Evolutionary conservation across 2,329 filamentous ascomycete species (phyloP), one percentile per base, ranked within the genome.

Genomic region (Hansfordia pulvinata): DNA sequence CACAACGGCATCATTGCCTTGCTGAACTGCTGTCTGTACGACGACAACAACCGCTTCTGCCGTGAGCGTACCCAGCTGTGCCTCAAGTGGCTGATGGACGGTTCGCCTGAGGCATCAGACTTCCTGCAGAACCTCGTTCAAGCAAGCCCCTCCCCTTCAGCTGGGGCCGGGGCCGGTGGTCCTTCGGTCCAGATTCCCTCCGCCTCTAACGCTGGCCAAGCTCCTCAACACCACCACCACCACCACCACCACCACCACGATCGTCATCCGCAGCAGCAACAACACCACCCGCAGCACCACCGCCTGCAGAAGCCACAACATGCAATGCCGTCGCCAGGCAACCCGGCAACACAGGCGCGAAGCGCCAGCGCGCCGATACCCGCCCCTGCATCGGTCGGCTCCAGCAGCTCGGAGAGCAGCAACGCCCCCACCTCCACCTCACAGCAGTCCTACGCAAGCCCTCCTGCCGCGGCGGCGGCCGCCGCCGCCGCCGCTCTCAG

Each of bases 31-130:
- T 94, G 85, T 41, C 70, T 76, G 17, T 90, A 90, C 46, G 88
- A 96, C 46, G 84, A 88, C 39, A 75, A 93, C 53, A 94, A 94
- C 44, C 84, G 85, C 1, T 94, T 88, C 46, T 86, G 93, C 35
- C 83, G 88, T 42, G 88, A 96, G 50, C 81, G 86, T 36, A 82
- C 84, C 3, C 83, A 86, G 26, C 76, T 93, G 47, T 86, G 81
- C 38, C 64, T 92, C n/a, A 86, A 88, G 46, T 92, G 75, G 67
- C 60, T 81, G 5, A 69, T 82, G 54, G 77, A 82, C 39, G 78
- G 77, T 9, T 83, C 76, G 33, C 68, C 76, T 17, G 76, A 76
- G 30, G 82, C 81, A 10, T 77, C 79, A 35, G 64, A 70, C 17
- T 78, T 80, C 39, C 71, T 86, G 27, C 64, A 74, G 29, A 69